phyloP scores from a whole-genome alignment of 2,329 filamentous ascomycete species.

The Apiospora kogelbergensis region DNA sequence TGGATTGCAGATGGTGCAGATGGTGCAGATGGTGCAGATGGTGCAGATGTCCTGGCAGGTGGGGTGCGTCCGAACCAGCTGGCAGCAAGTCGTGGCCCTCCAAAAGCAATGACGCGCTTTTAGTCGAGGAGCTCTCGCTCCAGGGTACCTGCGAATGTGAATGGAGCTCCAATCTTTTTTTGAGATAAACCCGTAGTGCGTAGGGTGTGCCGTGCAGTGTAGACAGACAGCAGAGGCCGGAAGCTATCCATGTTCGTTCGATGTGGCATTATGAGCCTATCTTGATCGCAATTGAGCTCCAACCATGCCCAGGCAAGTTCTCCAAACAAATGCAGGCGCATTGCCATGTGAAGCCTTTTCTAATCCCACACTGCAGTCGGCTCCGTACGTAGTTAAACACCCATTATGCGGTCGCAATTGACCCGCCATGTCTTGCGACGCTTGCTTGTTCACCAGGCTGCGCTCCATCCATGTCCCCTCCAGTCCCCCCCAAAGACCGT shows the following conservation, averaged over 20 bases:
- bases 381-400: conserved; percentile 25
- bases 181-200: background rate
- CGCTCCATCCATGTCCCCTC: conserved; percentile 17
- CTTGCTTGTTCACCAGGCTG: conserved; percentile 25
- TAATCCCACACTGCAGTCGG: conserved; percentile 20
- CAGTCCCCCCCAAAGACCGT: conserved; percentile 19
- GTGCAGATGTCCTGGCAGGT: background rate
- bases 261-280: conserved; percentile 1
- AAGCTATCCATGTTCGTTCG: background rate
- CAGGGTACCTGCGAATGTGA: background rate
- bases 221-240: background rate
- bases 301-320: conserved; percentile 10
- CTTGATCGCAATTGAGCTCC: conserved; percentile 5
- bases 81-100: background rate
- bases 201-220: background rate
- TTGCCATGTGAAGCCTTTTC: background rate
- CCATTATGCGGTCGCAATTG: conserved; percentile 37
- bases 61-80: background rate
- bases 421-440: conserved; percentile 41
- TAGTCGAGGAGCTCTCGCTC: background rate
- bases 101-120: background rate
- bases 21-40: background rate
- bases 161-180: conserved; percentile 5
- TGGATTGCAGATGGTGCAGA: background rate
- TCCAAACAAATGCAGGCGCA: background rate